These are phyloP conservation scores for Xylaria sp. DNA, from an alignment of 2,329 filamentous ascomycete species.

Conservation along the genomic window DNA sequence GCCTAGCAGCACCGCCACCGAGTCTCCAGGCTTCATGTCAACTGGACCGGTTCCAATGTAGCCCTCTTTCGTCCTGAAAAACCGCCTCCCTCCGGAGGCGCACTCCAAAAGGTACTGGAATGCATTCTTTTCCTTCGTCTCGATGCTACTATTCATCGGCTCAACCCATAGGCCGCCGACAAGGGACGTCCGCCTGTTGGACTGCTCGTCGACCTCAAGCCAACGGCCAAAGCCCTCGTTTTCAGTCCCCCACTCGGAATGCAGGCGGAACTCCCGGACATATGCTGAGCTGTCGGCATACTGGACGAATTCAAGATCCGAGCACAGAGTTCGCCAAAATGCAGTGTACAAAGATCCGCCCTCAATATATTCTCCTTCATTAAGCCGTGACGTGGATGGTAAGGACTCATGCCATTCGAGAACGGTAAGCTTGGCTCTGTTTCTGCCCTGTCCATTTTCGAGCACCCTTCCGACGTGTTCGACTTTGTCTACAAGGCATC, in stretches of 20 bases:
- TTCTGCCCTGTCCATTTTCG: constrained; percentile 27
- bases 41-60: constrained; percentile 37
- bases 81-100: constrained; percentile 37
- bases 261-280: constrained; percentile 30
- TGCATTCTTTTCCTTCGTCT: constrained; percentile 33
- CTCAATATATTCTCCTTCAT: constrained; percentile 4
- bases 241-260: not conserved
- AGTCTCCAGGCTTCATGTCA: constrained; percentile 31
- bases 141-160: constrained; percentile 20
- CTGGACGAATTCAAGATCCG: constrained; percentile 34
- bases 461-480: constrained; percentile 32
- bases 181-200: constrained; percentile 33
- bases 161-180: constrained; percentile 37
- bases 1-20: constrained; percentile 34
- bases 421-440: constrained; percentile 29
- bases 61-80: constrained; percentile 36
- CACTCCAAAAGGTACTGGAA: constrained; percentile 40
- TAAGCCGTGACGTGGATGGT: not conserved
- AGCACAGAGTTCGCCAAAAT: constrained; percentile 38
- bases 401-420: constrained; percentile 28
- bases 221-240: constrained; percentile 27
- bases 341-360: constrained; percentile 23
- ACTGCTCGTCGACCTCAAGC: constrained; percentile 25
- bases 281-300: constrained; percentile 23
- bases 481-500: constrained; percentile 33